phyloP scores from a whole-genome alignment of 1,139 yeast species.

The Saccharomyces hybrid region DNA sequence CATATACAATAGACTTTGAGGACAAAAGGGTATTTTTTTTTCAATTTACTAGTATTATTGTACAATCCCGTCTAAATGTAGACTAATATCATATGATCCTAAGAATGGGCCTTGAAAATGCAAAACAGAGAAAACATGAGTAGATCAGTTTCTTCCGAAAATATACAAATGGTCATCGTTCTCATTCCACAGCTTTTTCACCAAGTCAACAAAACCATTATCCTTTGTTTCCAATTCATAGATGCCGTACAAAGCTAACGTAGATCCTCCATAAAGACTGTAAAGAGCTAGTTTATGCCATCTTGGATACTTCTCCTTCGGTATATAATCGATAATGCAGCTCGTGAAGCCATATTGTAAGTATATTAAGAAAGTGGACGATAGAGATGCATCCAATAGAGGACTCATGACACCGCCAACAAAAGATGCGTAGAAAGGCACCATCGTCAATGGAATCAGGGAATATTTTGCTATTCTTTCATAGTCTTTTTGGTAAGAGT shows the following conservation, averaged over 20 bases:
- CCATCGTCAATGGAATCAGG: constrained; percentile 63
- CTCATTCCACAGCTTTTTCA: constrained; percentile 39
- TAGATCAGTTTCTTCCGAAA: constrained; percentile 18
- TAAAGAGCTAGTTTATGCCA: constrained; percentile 60
- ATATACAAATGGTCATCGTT: constrained; percentile 23
- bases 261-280: constrained; percentile 63
- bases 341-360: constrained; percentile 75
- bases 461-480: constrained; percentile 64
- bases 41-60: background rate
- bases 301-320: constrained; percentile 70
- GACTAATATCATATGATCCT: background rate
- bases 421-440: constrained; percentile 61
- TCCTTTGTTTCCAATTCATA: constrained; percentile 70
- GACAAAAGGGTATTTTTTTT: too few species aligned
- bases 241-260: constrained; percentile 67
- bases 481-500: constrained; percentile 84
- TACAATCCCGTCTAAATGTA: background rate
- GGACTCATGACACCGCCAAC: constrained; percentile 46
- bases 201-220: constrained; percentile 49
- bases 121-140: background rate
- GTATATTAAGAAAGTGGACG: constrained; percentile 60
- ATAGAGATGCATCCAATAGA: constrained; percentile 59
- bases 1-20: too few species aligned
- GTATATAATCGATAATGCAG: constrained; percentile 85
- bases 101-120: background rate